Conservation (phyloP, 257 asterid species). For the Solanum pennellii region DNA sequence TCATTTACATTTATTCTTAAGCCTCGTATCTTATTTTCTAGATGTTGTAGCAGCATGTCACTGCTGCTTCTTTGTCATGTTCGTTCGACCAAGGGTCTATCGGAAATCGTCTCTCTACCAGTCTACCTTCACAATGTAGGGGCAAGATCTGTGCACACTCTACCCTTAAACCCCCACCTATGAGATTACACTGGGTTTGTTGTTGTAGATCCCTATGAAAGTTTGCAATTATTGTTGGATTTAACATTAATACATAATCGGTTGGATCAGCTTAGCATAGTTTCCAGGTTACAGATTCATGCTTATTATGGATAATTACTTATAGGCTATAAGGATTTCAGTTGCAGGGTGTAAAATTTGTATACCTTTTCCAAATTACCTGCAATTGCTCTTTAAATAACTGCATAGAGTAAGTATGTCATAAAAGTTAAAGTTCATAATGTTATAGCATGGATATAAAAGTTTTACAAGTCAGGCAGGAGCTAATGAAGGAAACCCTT, state of each 20-base stretch:
- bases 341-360: background rate
- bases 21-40: background rate
- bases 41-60: background rate
- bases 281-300: background rate
- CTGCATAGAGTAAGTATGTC: background rate
- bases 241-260: background rate
- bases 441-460: conserved; percentile 24
- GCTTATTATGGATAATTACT: background rate
- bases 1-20: too few species aligned
- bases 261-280: background rate
- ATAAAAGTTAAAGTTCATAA: background rate
- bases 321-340: background rate
- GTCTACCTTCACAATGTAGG: background rate
- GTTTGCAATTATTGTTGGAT: background rate
- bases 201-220: background rate
- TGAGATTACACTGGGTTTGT: background rate
- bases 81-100: background rate
- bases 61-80: background rate
- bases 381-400: background rate
- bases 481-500: conserved; percentile 43
- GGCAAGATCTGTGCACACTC: background rate
- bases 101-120: background rate
- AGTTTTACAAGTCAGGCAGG: conserved; percentile 41
- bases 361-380: background rate
- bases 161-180: background rate